Conservation (phyloP, 2,329 filamentous ascomycete species). For the Fusarium pseudocircinatum region DNA sequence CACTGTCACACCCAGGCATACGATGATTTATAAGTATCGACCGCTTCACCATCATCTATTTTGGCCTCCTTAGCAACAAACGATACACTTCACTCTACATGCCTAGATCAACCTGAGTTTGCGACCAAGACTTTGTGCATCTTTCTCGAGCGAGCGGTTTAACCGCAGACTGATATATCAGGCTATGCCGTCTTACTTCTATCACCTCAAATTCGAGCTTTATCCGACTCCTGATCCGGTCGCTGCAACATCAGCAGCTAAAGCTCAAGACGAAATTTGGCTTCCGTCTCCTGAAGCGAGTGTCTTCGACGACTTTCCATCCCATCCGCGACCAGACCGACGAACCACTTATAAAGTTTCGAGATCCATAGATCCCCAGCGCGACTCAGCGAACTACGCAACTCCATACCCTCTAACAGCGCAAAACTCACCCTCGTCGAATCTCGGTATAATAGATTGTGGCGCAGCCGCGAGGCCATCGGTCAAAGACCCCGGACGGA, state of each 20-base stretch:
- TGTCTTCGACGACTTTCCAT: slow-evolving; percentile 66
- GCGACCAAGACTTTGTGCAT: neutral
- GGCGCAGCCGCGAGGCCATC: slow-evolving; percentile 52
- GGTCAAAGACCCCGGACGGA: slow-evolving; percentile 44
- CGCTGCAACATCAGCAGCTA: slow-evolving; percentile 14
- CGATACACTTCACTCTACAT: neutral
- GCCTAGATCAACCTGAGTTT: neutral
- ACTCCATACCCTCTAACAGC: neutral
- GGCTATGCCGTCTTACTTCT: slow-evolving; percentile 70
- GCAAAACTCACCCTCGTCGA: slow-evolving; percentile 25
- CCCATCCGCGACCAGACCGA: slow-evolving; percentile 53
- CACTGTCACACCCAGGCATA: slow-evolving; percentile 10
- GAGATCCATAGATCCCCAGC: neutral
- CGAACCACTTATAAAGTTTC: slow-evolving; percentile 27
- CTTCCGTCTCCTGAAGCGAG: slow-evolving; percentile 57
- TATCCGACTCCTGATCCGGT: slow-evolving; percentile 59
- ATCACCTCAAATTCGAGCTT: slow-evolving; percentile 74
- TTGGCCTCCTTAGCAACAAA: slow-evolving; percentile 36
- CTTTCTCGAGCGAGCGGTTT: neutral
- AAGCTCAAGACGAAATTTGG: slow-evolving; percentile 54
- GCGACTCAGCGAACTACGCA: neutral
- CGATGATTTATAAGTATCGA: slow-evolving; percentile 21
- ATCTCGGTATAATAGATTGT: slow-evolving; percentile 59
- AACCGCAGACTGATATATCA: slow-evolving; percentile 9
- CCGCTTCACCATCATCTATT: slow-evolving; percentile 16